Percentiles rank a stretch among this genome's conserved stretches.
These are phyloP conservation scores for Craterostigma plantagineum DNA, from an alignment of 257 asterid species.

Conservation along the genomic window DNA sequence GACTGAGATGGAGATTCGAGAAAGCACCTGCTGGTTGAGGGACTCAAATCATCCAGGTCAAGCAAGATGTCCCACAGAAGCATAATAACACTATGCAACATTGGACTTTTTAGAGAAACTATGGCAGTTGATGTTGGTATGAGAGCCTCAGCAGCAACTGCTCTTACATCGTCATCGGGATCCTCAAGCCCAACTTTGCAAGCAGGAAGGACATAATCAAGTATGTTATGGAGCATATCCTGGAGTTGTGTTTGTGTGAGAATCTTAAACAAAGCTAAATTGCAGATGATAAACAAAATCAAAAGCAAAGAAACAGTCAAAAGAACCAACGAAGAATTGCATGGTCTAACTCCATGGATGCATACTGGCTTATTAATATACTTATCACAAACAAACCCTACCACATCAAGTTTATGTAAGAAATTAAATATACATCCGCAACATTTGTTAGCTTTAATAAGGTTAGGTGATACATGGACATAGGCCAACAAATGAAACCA, in stretches of 20 bases:
- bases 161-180: slow-evolving; percentile 99
- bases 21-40: slow-evolving; percentile 93
- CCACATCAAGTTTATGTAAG: too few relatives aligned
- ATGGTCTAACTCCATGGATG: too few relatives aligned
- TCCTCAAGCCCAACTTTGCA: slow-evolving; percentile 97
- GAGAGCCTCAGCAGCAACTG: slow-evolving; percentile 96
- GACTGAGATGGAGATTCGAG: neutral
- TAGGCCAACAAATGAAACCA: too few relatives aligned
- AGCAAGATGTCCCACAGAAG: slow-evolving; percentile 97
- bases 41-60: slow-evolving; percentile 96
- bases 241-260: slow-evolving; percentile 20
- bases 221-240: slow-evolving; percentile 84
- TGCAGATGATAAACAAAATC: neutral
- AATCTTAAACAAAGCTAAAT: neutral
- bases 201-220: slow-evolving; percentile 70
- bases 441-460: too few relatives aligned
- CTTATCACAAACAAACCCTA: too few relatives aligned
- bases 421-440: too few relatives aligned
- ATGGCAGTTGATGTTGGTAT: slow-evolving; percentile 79
- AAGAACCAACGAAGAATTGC: too few relatives aligned
- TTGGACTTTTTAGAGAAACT: slow-evolving; percentile 57
- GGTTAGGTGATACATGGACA: too few relatives aligned
- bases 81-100: slow-evolving; percentile 77
- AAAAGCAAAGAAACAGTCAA: neutral
- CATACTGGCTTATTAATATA: too few relatives aligned